Base-by-base conservation (phyloP, 75 land plant species). In the Isoetes taiwanensis region DNA sequence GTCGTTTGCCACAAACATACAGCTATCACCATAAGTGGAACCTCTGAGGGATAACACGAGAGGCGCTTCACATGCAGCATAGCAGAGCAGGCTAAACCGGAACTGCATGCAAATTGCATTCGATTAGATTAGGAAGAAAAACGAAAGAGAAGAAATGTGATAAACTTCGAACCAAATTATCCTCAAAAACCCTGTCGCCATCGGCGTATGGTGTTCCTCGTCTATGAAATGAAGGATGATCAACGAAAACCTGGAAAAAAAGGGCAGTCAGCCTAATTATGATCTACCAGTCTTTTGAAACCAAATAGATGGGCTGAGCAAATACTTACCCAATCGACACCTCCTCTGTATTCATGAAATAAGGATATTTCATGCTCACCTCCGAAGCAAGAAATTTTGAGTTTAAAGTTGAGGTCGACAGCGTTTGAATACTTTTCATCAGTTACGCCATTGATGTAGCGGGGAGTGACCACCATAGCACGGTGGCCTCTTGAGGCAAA, bases 31-130 rank as follows among this genome's bases (percentile, higher is more conserved):
- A n/a, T 46, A 46, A n/a, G n/a, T 8, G 50, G 16, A 46, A 8
- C 50, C 50, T 46, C 50, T 23, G 25, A 46, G 23, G 25, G 50
- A 23, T 3, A 46, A n/a, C 6, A 46, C 50, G 23, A 46, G 50
- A 16, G 50, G 50, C 16, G 50, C 50, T 46, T 46, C 50, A 46
- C 50, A 46, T 4, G 50, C 50, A n/a, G 50, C 50, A 46, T 46
- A 46, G 16, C 50, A 46, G 4, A 46, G 50, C 25, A 46, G 16
- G 4, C 21, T 46, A 23, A 19, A 46, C 50, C 50, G 50, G 23
- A 46, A 46, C 50, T 46, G 50, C 16, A 46, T 46, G 50, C 21
- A 5, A 46, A 46, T 23, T 46, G 50, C 16, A 19, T 19, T n/a
- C 4, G 25, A 46, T 23, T 46, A 6, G 25, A 19, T 46, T 46